Conservation (phyloP, 768 basidiomycete genomes). For the Lentinula sp. region DNA sequence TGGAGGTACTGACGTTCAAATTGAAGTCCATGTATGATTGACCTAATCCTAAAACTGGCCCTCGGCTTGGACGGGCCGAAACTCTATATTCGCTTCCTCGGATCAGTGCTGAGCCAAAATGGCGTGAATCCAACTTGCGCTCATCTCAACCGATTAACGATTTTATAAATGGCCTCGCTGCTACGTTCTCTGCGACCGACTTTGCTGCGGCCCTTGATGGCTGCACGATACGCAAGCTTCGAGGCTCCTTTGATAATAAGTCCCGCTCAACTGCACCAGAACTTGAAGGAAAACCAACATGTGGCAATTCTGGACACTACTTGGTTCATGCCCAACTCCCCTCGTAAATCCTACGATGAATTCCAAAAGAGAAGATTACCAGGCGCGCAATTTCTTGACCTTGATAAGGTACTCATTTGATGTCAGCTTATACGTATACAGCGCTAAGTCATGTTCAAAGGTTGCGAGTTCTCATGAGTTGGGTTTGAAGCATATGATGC, state of each 20-base stretch:
- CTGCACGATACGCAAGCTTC: conserved; percentile 25
- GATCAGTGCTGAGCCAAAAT: not conserved
- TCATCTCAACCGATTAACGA: not conserved
- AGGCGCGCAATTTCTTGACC: conserved; percentile 66
- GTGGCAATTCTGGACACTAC: conserved; percentile 65
- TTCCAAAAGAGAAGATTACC: conserved; percentile 65
- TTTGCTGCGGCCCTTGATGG: conserved; percentile 6
- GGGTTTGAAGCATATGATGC: conserved; percentile 94
- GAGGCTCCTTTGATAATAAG: conserved; percentile 45
- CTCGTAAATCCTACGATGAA: conserved; percentile 65
- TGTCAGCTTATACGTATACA: not conserved
- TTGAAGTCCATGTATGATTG: not conserved
- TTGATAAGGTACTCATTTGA: conserved; percentile 48
- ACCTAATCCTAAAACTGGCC: not conserved
- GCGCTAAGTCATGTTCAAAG: not conserved
- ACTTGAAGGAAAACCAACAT: conserved; percentile 23
- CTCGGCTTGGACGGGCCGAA: not conserved
- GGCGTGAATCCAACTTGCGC: not conserved
- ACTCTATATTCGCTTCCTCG: not conserved
- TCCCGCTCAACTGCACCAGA: conserved; percentile 40
- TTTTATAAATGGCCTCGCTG: not conserved
- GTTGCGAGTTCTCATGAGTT: conserved; percentile 66
- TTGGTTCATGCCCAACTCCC: conserved; percentile 93
- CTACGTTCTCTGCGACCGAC: not conserved
- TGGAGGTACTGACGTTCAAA: not conserved